Conservation (phyloP, 1,284 basidiomycete genomes). For the Ustilago tritici region DNA sequence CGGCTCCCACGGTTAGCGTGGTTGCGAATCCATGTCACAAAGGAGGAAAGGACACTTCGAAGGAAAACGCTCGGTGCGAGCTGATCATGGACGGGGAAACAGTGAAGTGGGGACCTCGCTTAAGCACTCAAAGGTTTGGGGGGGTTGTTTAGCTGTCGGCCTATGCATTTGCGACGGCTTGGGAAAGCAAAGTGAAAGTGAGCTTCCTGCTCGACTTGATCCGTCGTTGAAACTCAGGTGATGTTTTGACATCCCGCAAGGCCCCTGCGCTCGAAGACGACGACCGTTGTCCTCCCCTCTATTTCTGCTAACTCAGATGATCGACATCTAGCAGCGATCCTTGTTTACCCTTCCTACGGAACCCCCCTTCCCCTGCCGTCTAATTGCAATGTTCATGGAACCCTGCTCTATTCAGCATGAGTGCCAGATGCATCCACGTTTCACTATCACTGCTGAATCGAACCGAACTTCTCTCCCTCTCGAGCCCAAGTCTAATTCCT, state of each 20-base stretch:
- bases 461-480: conserved; percentile 2
- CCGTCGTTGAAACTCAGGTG: conserved; percentile 46
- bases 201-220: conserved; percentile 14
- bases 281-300: conserved; percentile 20
- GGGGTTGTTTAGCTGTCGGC: conserved; percentile 22
- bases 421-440: not conserved
- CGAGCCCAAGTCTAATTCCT: conserved; percentile 17
- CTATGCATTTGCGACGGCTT: conserved; percentile 16
- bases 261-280: conserved; percentile 9
- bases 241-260: conserved; percentile 35
- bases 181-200: too few relatives aligned
- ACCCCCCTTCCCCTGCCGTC: not conserved
- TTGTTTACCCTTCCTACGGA: conserved; percentile 4
- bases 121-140: conserved; percentile 19
- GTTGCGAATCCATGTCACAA: conserved; percentile 2
- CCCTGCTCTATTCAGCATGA: not conserved
- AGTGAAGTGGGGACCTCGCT: not conserved
- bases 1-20: not conserved
- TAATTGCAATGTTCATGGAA: not conserved
- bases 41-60: conserved; percentile 1
- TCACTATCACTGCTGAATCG: conserved; percentile 12
- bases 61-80: conserved; percentile 1
- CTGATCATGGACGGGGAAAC: not conserved
- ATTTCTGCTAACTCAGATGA: conserved; percentile 36
- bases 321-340: conserved; percentile 20